These are phyloP conservation scores for Arctium lappa DNA, from an alignment of 129 eudicot genomes.

Conservation along the genomic window DNA sequence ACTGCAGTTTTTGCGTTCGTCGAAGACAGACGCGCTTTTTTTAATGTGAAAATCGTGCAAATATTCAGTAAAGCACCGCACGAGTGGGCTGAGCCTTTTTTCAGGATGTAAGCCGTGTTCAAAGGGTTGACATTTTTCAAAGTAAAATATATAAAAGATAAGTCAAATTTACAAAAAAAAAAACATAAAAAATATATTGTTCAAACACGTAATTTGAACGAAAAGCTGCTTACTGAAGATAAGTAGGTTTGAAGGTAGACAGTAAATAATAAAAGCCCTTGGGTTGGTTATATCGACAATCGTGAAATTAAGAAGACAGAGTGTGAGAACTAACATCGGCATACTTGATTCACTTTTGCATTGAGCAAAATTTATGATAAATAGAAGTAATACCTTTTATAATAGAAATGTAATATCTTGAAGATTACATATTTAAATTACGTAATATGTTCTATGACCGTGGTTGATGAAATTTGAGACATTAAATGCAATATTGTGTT, in stretches of 20 bases:
- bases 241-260: neutral
- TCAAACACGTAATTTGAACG: neutral
- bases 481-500: too few relatives aligned
- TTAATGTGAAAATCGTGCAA: slow-evolving; percentile 9
- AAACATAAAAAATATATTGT: neutral
- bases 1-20: slow-evolving; percentile 3
- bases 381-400: too few relatives aligned
- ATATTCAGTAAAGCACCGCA: neutral
- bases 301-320: too few relatives aligned
- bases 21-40: slow-evolving; percentile 7
- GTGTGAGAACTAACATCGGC: neutral
- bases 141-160: neutral
- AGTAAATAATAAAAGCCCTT: neutral
- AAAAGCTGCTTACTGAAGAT: neutral
- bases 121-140: slow-evolving; percentile 20
- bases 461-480: too few relatives aligned
- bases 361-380: too few relatives aligned
- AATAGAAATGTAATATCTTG: too few relatives aligned
- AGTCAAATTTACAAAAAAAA: neutral
- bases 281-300: neutral
- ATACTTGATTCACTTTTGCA: too few relatives aligned
- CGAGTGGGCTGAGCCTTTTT: slow-evolving; percentile 1
- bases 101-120: slow-evolving; percentile 2
- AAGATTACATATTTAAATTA: too few relatives aligned
- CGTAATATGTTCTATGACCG: too few relatives aligned